Percentiles rank a stretch among this genome's conserved stretches.
Conservation (phyloP, 768 basidiomycete species). For the Phylloporus sp. region DNA sequence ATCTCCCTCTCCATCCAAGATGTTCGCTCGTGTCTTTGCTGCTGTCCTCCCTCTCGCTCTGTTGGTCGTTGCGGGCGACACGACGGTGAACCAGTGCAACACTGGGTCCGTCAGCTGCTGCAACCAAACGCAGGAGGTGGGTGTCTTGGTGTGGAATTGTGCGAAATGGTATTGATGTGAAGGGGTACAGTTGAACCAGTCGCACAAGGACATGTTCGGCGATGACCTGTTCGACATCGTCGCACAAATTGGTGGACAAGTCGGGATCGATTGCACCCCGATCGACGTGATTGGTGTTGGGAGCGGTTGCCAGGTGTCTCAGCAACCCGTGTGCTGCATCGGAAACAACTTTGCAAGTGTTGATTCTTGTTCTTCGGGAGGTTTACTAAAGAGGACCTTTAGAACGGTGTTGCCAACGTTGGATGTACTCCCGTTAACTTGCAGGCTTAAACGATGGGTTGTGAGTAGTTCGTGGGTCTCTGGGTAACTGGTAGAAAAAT, state of each 20-base stretch:
- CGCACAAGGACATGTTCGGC: not conserved
- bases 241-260: not conserved
- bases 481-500: too few species aligned
- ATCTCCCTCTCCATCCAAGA: not conserved
- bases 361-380: too few species aligned
- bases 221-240: not conserved
- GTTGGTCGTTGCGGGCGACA: conserved; percentile 7
- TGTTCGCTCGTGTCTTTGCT: conserved; percentile 18
- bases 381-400: too few species aligned
- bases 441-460: too few species aligned
- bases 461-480: too few species aligned
- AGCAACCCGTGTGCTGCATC: not conserved
- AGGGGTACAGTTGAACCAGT: conserved; percentile 1
- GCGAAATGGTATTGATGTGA: not conserved
- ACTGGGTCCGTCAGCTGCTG: conserved; percentile 12
- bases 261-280: conserved; percentile 11
- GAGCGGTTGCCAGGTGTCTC: not conserved
- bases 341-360: not conserved
- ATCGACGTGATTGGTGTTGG: conserved; percentile 6
- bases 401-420: too few species aligned
- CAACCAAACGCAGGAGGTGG: conserved; percentile 1
- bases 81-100: conserved; percentile 12
- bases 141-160: not conserved
- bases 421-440: too few species aligned
- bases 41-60: conserved; percentile 11